Evolutionary conservation across 2,329 filamentous ascomycete species (phyloP).

Genomic region (Colletotrichum magnum): DNA sequence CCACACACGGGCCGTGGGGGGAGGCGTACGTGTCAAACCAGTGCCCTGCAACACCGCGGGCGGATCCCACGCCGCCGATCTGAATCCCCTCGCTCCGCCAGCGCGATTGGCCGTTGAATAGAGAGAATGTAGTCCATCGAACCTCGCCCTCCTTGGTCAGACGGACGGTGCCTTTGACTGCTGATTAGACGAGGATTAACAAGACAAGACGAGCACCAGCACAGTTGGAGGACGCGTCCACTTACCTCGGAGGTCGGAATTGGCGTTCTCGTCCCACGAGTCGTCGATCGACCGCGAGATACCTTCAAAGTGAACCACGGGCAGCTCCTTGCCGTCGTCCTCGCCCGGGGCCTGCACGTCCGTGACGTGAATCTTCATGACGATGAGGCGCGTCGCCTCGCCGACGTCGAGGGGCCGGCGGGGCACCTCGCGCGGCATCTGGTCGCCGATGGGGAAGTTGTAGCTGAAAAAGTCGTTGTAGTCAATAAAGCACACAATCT

Average conservation of each 20-base stretch:
- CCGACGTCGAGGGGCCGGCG: slow-evolving; percentile 70
- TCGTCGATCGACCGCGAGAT: slow-evolving; percentile 73
- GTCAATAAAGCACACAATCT: slow-evolving; percentile 69
- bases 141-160: slow-evolving; percentile 80
- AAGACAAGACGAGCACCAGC: slow-evolving; percentile 7
- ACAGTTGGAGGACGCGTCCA: slow-evolving; percentile 43
- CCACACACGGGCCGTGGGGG: not conserved
- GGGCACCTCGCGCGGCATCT: slow-evolving; percentile 54
- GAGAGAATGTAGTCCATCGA: slow-evolving; percentile 79
- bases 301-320: slow-evolving; percentile 79
- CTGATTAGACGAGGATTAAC: slow-evolving; percentile 41
- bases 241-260: slow-evolving; percentile 75
- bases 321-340: slow-evolving; percentile 69
- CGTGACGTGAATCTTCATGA: slow-evolving; percentile 76
- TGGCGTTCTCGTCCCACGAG: slow-evolving; percentile 77
- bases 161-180: slow-evolving; percentile 69
- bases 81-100: slow-evolving; percentile 86
- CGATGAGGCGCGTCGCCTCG: slow-evolving; percentile 79
- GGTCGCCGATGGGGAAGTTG: slow-evolving; percentile 72
- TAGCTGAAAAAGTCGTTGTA: slow-evolving; percentile 80
- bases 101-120: slow-evolving; percentile 74
- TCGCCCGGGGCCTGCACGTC: slow-evolving; percentile 71
- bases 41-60: slow-evolving; percentile 78
- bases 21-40: slow-evolving; percentile 80
- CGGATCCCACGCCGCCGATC: slow-evolving; percentile 75